phyloP scores from a whole-genome alignment of 805 yeast species.

The Candida alai region DNA sequence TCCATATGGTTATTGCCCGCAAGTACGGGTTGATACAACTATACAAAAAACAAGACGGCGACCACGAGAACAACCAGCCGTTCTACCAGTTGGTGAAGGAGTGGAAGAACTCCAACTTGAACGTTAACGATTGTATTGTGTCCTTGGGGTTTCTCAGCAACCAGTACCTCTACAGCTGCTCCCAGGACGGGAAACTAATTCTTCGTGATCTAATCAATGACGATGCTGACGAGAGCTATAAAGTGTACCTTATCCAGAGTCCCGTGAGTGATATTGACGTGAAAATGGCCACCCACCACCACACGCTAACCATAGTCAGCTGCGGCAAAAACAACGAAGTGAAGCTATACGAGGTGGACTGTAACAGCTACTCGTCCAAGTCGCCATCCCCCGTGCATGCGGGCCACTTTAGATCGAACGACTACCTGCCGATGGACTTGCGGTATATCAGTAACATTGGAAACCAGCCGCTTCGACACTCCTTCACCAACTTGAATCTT shows the following conservation, averaged over 20 bases:
- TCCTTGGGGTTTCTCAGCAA: conserved; percentile 22
- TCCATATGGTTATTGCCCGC: conserved; percentile 22
- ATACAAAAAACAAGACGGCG: conserved; percentile 15
- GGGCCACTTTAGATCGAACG: no score
- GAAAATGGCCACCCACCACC: conserved; percentile 7
- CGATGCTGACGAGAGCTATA: conserved; percentile 27
- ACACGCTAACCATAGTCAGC: conserved; percentile 15
- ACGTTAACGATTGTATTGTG: conserved; percentile 21
- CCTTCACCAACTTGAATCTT: conserved; percentile 3
- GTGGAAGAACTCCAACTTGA: conserved; percentile 26
- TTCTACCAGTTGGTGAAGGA: conserved; percentile 25
- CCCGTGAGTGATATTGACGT: conserved; percentile 23
- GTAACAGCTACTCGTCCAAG: neutral
- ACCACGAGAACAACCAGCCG: neutral
- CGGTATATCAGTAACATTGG: conserved; percentile 1
- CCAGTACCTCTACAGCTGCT: conserved; percentile 30
- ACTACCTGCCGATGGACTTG: conserved; percentile 1
- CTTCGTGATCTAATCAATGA: conserved; percentile 35
- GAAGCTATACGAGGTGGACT: conserved; percentile 21
- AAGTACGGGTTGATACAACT: conserved; percentile 27
- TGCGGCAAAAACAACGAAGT: conserved; percentile 27
- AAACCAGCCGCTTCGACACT: conserved; percentile 3
- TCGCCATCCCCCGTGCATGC: conserved; percentile 3
- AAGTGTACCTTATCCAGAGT: conserved; percentile 20
- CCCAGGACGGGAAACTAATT: conserved; percentile 29